Percentiles rank a stretch among this genome's conserved stretches.
Evolutionary conservation across 2,329 filamentous ascomycete species (phyloP).

Genomic region (Lachnellula hyalina): DNA sequence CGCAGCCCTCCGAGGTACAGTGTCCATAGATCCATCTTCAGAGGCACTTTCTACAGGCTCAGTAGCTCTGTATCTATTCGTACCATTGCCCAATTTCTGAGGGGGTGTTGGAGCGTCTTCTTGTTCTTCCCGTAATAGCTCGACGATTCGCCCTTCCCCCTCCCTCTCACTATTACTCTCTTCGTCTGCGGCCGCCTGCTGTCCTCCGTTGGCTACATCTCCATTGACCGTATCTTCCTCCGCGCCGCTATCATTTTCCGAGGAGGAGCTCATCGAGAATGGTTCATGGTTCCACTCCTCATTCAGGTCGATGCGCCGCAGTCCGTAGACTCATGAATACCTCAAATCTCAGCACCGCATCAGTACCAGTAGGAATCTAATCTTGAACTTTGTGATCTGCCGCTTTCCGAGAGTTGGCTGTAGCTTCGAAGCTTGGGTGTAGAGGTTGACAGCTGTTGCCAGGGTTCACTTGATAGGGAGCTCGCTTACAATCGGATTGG

Average conservation of each 20-base stretch:
- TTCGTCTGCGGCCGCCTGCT: slow-evolving; percentile 42
- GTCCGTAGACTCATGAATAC: slow-evolving; percentile 20
- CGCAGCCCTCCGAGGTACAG: slow-evolving; percentile 48
- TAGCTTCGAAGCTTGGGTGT: neutral
- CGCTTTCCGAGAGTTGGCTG: slow-evolving; percentile 4
- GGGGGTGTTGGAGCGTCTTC: slow-evolving; percentile 19
- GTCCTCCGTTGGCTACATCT: slow-evolving; percentile 26
- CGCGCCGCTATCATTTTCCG: slow-evolving; percentile 56
- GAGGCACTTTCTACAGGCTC: slow-evolving; percentile 42
- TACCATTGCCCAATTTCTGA: slow-evolving; percentile 32
- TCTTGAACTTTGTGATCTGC: neutral
- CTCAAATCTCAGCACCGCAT: slow-evolving; percentile 19
- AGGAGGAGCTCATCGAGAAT: slow-evolving; percentile 65
- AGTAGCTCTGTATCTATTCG: slow-evolving; percentile 26
- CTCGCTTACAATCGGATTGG: slow-evolving; percentile 13
- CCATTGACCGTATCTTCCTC: slow-evolving; percentile 44
- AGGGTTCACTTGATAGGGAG: neutral
- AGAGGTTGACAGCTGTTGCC: neutral
- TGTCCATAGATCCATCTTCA: slow-evolving; percentile 50
- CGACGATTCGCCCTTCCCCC: slow-evolving; percentile 18
- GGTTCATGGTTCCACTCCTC: slow-evolving; percentile 28
- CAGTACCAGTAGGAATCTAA: neutral
- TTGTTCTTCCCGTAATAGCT: slow-evolving; percentile 27
- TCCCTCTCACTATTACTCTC: slow-evolving; percentile 30
- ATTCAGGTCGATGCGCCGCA: slow-evolving; percentile 25